Base-by-base conservation (phyloP, 2,329 filamentous ascomycete genomes). In the Aureobasidium sp. region DNA sequence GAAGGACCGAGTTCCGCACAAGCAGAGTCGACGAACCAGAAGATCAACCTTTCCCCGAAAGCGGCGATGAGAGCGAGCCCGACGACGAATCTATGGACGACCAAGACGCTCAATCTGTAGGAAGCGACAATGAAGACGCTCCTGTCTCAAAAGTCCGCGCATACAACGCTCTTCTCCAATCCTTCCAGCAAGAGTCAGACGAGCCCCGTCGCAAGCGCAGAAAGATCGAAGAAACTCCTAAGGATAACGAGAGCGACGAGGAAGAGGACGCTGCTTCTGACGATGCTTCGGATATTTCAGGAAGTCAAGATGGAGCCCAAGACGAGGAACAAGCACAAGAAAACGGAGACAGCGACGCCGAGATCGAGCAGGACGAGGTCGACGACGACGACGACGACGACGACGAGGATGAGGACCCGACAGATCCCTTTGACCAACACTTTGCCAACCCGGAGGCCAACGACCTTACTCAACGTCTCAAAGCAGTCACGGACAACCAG, bases 381-480 rank as follows among this genome's bases (percentile, higher is more conserved):
- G 65, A 63, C 19, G 63, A 65, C 29, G 62, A 65, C 29, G 65
- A 66, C 24, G 65, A 63, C 19, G 63, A 65, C 29, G 62, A 65
- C 29, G 65, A 66, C 14, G 65, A 69, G 4, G 67, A 66, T 11
- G 67, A 70, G 9, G 71, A 69, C 45, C 42, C 60, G 6, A 75
- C 75, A 5, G 89, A 96, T 72, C 88, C 90, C 0, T 97, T 95
- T 69, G 88, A 94, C 65, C 76, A 78, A 8, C 93, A 97, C 74
- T 96, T 95, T 71, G 83, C 85, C 37, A 80, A 80, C 45, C 84
- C 86, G 0, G 82, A 92, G 49, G 83, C 88, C 53, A 78, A 81
- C 6, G 74, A 81, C 45, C 75, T 91, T 8, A 76, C 80, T 1
- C 75, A 76, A 66, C 82, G 75, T 39, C 69, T 83, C 39, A 74